Conservation (phyloP, 768 basidiomycete genomes). For the Xanthoconium stramineum region DNA sequence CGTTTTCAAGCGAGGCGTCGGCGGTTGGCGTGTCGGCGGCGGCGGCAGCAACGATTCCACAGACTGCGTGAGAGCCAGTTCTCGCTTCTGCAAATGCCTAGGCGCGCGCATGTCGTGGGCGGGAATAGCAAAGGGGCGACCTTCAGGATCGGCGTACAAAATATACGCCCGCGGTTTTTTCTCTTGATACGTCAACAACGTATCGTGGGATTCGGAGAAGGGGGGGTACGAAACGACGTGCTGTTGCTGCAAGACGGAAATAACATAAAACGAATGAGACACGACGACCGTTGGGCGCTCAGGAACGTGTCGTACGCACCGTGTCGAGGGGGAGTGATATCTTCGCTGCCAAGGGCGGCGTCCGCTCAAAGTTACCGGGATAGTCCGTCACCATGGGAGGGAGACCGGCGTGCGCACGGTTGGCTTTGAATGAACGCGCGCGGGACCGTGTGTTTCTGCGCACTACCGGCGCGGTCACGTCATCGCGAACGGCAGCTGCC, state of each 20-base stretch:
- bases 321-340: constrained; percentile 13
- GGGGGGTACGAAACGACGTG: neutral
- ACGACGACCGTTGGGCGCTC: neutral
- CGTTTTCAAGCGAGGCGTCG: constrained; percentile 6
- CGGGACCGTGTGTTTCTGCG: constrained; percentile 1
- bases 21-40: neutral
- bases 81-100: constrained; percentile 17
- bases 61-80: constrained; percentile 2
- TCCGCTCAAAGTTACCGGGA: constrained; percentile 8
- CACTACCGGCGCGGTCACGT: constrained; percentile 1
- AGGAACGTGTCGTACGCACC: constrained; percentile 3
- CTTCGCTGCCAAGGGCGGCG: constrained; percentile 18
- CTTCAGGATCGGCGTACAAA: constrained; percentile 19
- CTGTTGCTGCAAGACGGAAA: constrained; percentile 6
- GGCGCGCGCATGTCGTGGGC: constrained; percentile 1
- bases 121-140: constrained; percentile 13
- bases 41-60: neutral
- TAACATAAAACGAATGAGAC: neutral
- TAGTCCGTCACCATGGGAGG: constrained; percentile 1
- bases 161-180: constrained; percentile 13
- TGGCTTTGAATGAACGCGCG: constrained; percentile 17
- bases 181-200: constrained; percentile 6
- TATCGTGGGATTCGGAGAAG: constrained; percentile 10
- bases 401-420: neutral
- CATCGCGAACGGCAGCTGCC: constrained; percentile 32